phyloP scores from a whole-genome alignment of 106 monocot genomes.

The Acorus calamus region DNA sequence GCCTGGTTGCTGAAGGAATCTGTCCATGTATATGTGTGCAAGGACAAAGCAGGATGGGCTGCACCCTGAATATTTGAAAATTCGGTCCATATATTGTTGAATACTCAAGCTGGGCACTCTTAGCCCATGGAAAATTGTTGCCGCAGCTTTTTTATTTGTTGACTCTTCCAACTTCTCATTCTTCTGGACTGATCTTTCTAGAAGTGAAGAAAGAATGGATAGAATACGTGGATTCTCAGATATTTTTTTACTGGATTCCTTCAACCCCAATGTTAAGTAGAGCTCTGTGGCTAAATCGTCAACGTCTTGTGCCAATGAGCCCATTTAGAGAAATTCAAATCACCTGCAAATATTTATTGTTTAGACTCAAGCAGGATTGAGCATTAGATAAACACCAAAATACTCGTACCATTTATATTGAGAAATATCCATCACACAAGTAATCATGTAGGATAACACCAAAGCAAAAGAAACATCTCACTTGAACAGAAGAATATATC shows the following conservation, averaged over 20 bases:
- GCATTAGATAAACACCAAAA: too few species aligned
- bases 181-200: slow-evolving; percentile 38
- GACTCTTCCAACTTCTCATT: slow-evolving; percentile 37
- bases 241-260: slow-evolving; percentile 22
- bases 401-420: too few species aligned
- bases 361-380: too few species aligned
- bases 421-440: too few species aligned
- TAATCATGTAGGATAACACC: too few species aligned
- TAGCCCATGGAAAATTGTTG: slow-evolving; percentile 56
- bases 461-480: too few species aligned
- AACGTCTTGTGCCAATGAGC: slow-evolving; percentile 12
- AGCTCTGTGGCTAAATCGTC: slow-evolving; percentile 15
- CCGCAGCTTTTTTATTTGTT: slow-evolving; percentile 17
- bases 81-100: slow-evolving; percentile 43
- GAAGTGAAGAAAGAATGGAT: slow-evolving; percentile 35
- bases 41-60: slow-evolving; percentile 76
- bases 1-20: slow-evolving; percentile 46
- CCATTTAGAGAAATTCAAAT: slow-evolving; percentile 9
- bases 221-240: slow-evolving; percentile 37
- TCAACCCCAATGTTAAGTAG: slow-evolving; percentile 44
- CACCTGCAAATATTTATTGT: too few species aligned
- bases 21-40: slow-evolving; percentile 59
- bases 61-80: slow-evolving; percentile 69
- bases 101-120: slow-evolving; percentile 51
- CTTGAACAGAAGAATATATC: too few species aligned